These are phyloP conservation scores for Calonectria hongkongensis DNA, from an alignment of 2,329 filamentous ascomycete species.

Conservation along the genomic window DNA sequence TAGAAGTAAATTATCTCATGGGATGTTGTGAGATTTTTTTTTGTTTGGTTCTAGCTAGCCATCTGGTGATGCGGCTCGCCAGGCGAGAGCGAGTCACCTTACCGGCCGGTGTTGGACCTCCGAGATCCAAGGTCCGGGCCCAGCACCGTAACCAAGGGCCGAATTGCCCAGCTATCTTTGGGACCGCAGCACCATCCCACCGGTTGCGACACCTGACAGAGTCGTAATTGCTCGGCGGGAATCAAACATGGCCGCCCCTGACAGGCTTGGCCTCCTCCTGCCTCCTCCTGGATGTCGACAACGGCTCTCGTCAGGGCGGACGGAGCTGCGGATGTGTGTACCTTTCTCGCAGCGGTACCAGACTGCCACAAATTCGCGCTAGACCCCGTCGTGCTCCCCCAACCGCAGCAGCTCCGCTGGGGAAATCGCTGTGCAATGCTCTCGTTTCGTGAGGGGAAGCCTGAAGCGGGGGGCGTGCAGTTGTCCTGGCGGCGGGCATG, in stretches of 20 bases:
- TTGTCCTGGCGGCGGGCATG: slow-evolving; percentile 18
- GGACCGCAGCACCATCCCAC: slow-evolving; percentile 1
- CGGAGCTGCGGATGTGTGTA: slow-evolving; percentile 52
- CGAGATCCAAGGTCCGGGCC: slow-evolving; percentile 21
- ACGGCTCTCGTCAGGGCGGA: slow-evolving; percentile 33
- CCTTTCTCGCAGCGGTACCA: slow-evolving; percentile 48
- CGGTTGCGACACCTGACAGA: neutral
- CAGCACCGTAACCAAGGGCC: slow-evolving; percentile 21
- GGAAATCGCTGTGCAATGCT: slow-evolving; percentile 19
- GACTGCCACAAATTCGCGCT: slow-evolving; percentile 48
- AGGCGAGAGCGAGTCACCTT: slow-evolving; percentile 36
- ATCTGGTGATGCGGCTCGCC: slow-evolving; percentile 31
- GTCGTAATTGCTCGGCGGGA: slow-evolving; percentile 26
- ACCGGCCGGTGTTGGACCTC: slow-evolving; percentile 29
- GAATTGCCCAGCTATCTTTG: slow-evolving; percentile 36
- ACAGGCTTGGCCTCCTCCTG: slow-evolving; percentile 5
- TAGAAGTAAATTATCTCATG: slow-evolving; percentile 35
- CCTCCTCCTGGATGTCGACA: slow-evolving; percentile 8
- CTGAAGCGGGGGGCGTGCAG: slow-evolving; percentile 43
- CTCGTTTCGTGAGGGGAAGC: slow-evolving; percentile 49
- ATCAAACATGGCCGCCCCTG: slow-evolving; percentile 16
- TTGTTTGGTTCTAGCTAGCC: slow-evolving; percentile 21
- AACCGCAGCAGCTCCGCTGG: slow-evolving; percentile 40
- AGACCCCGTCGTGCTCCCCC: slow-evolving; percentile 35
- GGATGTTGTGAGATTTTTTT: slow-evolving; percentile 20